phyloP scores from a whole-genome alignment of 805 yeast genomes.

The Isabelozyma pseudorhagii region DNA sequence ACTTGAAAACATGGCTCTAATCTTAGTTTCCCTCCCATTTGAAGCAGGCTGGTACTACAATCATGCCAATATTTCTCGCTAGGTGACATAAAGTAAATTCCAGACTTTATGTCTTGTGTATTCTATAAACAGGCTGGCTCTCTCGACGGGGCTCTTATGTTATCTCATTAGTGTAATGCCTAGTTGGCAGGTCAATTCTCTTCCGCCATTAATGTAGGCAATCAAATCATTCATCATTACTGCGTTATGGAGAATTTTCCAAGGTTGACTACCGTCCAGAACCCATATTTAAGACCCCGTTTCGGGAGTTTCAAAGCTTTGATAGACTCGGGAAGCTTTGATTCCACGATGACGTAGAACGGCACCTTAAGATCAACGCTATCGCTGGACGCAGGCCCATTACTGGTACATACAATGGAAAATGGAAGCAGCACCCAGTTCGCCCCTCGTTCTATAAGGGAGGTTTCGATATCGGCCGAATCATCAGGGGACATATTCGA shows the following conservation, averaged over 20 bases:
- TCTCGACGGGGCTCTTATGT: too few relatives aligned
- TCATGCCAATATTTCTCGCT: too few relatives aligned
- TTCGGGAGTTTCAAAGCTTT: slow-evolving; percentile 9
- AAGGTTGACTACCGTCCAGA: slow-evolving; percentile 18
- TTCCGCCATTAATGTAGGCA: background rate
- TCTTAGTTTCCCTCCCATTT: too few relatives aligned
- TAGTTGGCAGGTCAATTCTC: too few relatives aligned
- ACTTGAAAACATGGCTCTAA: too few relatives aligned
- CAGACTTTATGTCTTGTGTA: too few relatives aligned
- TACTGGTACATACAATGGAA: slow-evolving; percentile 5
- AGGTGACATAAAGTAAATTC: background rate
- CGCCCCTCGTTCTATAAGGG: slow-evolving; percentile 18
- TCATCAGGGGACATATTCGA: slow-evolving; percentile 3
- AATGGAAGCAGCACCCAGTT: slow-evolving; percentile 38
- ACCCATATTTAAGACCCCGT: slow-evolving; percentile 20
- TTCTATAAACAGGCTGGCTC: too few relatives aligned
- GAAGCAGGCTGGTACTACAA: too few relatives aligned
- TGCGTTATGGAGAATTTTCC: slow-evolving; percentile 2
- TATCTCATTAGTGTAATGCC: too few relatives aligned
- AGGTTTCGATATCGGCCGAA: slow-evolving; percentile 11
- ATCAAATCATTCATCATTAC: background rate
- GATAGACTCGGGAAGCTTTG: slow-evolving; percentile 21
- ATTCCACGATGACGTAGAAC: slow-evolving; percentile 22
- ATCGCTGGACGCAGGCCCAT: background rate
- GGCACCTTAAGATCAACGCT: slow-evolving; percentile 19